Conservation (phyloP, 2,329 filamentous ascomycete species). For the Rhexocercosporidium sp. region DNA sequence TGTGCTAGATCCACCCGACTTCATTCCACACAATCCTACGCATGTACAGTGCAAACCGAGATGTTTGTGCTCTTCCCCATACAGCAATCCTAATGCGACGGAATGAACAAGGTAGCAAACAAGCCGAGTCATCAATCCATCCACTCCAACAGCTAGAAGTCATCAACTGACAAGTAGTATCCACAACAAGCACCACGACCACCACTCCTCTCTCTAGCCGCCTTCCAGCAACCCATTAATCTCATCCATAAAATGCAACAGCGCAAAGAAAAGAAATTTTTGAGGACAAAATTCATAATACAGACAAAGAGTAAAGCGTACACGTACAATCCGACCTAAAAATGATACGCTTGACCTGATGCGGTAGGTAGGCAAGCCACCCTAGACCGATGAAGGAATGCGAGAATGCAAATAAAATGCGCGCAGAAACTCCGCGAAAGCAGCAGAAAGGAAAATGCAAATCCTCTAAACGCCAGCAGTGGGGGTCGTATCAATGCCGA, state of each 20-base stretch:
- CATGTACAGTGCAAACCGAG: neutral
- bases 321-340: neutral
- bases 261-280: neutral
- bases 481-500: neutral
- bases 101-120: neutral
- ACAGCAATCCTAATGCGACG: neutral
- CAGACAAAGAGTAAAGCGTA: slow-evolving; percentile 6
- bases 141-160: neutral
- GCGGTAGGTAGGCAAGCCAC: neutral
- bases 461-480: slow-evolving; percentile 7
- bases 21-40: neutral
- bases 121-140: neutral
- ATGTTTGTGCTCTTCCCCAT: neutral
- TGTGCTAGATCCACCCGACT: neutral
- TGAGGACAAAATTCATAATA: neutral
- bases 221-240: neutral
- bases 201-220: neutral
- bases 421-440: neutral
- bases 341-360: neutral
- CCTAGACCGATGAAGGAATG: neutral
- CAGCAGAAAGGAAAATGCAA: neutral
- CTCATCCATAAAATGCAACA: neutral
- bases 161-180: neutral
- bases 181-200: neutral
- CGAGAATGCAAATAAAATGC: neutral